These are phyloP conservation scores for Paraconiothyrium brasiliense DNA, from an alignment of 2,329 filamentous ascomycete genomes.

Conservation along the genomic window DNA sequence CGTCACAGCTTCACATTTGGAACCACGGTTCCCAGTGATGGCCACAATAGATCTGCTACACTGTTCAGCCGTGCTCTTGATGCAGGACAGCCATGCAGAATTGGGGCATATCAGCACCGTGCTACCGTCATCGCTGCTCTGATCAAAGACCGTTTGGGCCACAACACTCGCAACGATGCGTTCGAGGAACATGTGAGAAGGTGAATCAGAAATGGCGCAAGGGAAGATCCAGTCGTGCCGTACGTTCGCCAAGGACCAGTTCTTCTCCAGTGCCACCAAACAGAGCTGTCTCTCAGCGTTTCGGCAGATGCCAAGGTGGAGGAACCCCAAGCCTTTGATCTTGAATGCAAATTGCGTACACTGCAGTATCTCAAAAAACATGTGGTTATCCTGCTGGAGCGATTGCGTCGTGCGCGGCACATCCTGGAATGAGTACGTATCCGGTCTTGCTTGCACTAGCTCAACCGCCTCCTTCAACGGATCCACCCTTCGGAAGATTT, in stretches of 20 bases:
- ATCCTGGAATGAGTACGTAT: conserved; percentile 15
- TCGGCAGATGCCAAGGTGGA: not conserved
- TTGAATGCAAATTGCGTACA: conserved; percentile 11
- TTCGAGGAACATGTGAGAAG: not conserved
- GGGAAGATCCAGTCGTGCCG: not conserved
- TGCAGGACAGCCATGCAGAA: conserved; percentile 16
- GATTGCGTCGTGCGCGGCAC: not conserved
- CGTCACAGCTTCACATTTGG: conserved; percentile 2
- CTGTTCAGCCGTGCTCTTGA: conserved; percentile 13
- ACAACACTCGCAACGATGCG: conserved; percentile 15
- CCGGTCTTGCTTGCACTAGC: conserved; percentile 19
- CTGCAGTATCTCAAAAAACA: not conserved
- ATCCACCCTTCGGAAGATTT: conserved; percentile 16
- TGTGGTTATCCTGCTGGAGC: conserved; percentile 47
- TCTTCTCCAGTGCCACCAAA: not conserved
- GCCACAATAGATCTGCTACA: conserved; percentile 13
- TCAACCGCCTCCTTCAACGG: not conserved
- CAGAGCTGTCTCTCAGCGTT: not conserved
- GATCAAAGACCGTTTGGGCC: conserved; percentile 14
- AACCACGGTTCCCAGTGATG: conserved; percentile 15
- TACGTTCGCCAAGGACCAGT: not conserved
- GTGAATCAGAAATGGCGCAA: not conserved
- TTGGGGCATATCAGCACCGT: conserved; percentile 18
- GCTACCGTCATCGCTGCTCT: not conserved
- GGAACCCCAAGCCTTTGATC: conserved; percentile 5